Base-by-base conservation (phyloP, 139 green algal genomes). In the Micractinium sp. region DNA sequence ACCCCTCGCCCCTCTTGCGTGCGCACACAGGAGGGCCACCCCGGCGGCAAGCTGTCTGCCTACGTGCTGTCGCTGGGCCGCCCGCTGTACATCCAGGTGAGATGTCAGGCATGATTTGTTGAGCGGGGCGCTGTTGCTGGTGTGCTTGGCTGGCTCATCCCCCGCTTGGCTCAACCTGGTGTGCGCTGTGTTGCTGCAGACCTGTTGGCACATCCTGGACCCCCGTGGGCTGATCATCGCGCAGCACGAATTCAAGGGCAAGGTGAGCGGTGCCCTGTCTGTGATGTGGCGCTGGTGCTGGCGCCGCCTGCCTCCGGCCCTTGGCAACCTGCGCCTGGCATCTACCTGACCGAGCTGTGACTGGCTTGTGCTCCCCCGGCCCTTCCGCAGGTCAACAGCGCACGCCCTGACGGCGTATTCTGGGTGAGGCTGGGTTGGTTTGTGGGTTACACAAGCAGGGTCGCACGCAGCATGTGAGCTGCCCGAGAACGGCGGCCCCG, bases 21-120 rank as follows among this genome's bases (percentile, higher is more conserved):
- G 4, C 36, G 25, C n/a, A 13, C 35, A 35, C 63, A 87, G 82
- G 82, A 87, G 82, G 29, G 31, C 5, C 35, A 41, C 7, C 61
- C 61, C 0, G 82, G 61, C 36, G 82, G 82, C 82, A 87, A 87
- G 82, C 82, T 87, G 35, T 63, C 82, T 29, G 67, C 36, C 7
- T 79, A 78, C 38, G 82, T 87, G 36, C 36, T 87, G 1, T 66
- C 36, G 7, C 27, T 87, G 38, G 82, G 82, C n/a, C 38, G 83
- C 14, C 83, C 83, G 4, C 67, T 80, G 33, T 87, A 87, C 83
- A 87, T 87, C 38, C 83, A 87, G 83, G 83, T 80, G 47, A 56
- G 47, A 9, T 9, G 47, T 41, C 12, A 3, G 18, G 23, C 73
- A 9, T 79, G 73, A 19, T 56, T 9, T 56, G 73, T 79, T 79